Base-by-base conservation (phyloP, 2,329 filamentous ascomycete genomes). In the Xylaria sp. region DNA sequence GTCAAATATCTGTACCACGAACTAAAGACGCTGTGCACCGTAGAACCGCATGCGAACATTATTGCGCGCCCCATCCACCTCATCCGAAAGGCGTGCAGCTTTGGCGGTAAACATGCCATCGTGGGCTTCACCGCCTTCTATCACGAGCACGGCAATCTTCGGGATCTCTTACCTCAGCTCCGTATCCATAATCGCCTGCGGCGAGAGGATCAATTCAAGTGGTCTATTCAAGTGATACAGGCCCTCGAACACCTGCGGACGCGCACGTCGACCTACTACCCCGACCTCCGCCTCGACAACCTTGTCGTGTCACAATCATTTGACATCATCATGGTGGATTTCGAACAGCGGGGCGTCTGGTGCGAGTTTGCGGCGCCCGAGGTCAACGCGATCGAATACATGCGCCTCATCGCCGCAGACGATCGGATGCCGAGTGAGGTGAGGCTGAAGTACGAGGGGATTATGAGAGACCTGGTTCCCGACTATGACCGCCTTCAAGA, bases 281-380 rank as follows among this genome's bases (percentile, higher is more conserved):
- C 87, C 1, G 88, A 90, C 71, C 81, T 89, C 15, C 85, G 88
- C 15, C 83, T 89, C 4, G 88, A 90, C 76, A 89, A 90, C 72
- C 81, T 90, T 41, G 84, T 90, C 2, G 77, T 89, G 15, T 85
- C 86, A 0, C 80, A 80, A 25, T 73, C 79, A 0, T 80, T 79
- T 23, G 82, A 88, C 63, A 78, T 84, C 10, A 75, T 89, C 73
- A 85, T 90, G 83, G 83, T 90, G 4, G 88, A 90, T 70, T 89
- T 90, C 73, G 88, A 90, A 77, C 88, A 90, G 76, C 84, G 88
- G 39, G 88, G 88, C 8, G 87, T 89, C 1, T 90, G 88, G 88
- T 88, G 85, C 77, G 86, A 89, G 75, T 90, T 89, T 76, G 85
- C 85, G 1, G 82, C 88, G 0, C 88, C 88, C 0, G 88, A 90